These are phyloP conservation scores for Cercospora sojina DNA, from an alignment of 2,329 filamentous ascomycete species.

Conservation along the genomic window DNA sequence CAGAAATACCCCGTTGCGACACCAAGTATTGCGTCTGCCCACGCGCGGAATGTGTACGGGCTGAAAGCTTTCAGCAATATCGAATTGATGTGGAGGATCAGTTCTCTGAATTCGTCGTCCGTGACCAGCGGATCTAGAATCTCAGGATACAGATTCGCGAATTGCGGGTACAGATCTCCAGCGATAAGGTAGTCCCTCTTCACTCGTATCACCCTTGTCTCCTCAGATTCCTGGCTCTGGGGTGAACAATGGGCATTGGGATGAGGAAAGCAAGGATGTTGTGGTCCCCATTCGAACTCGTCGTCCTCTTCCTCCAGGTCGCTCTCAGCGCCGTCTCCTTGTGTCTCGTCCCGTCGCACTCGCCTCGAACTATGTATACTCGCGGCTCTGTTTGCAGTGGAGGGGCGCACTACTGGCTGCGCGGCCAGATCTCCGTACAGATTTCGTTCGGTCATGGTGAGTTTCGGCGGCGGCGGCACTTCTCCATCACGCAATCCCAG, in stretches of 20 bases:
- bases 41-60: conserved; percentile 73
- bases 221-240: conserved; percentile 69
- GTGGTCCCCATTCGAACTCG: conserved; percentile 82
- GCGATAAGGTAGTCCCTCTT: conserved; percentile 83
- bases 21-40: conserved; percentile 76
- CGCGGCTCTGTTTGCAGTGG: conserved; percentile 2
- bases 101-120: conserved; percentile 79
- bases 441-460: conserved; percentile 5
- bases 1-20: conserved; percentile 88
- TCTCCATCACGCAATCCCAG: conserved; percentile 7
- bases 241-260: conserved; percentile 85
- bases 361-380: conserved; percentile 10
- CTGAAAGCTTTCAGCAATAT: conserved; percentile 75
- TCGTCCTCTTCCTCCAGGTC: conserved; percentile 50
- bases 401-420: neutral
- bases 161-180: conserved; percentile 88
- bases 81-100: conserved; percentile 79
- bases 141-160: conserved; percentile 93
- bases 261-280: conserved; percentile 92
- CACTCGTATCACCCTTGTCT: conserved; percentile 87
- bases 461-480: conserved; percentile 14
- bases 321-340: conserved; percentile 43
- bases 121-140: conserved; percentile 83
- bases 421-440: conserved; percentile 11
- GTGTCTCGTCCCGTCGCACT: conserved; percentile 17